Percentiles rank a stretch among this genome's conserved stretches.
Evolutionary conservation across 2,329 filamentous ascomycete species (phyloP).

Genomic region (Trematosphaeria pertusa): DNA sequence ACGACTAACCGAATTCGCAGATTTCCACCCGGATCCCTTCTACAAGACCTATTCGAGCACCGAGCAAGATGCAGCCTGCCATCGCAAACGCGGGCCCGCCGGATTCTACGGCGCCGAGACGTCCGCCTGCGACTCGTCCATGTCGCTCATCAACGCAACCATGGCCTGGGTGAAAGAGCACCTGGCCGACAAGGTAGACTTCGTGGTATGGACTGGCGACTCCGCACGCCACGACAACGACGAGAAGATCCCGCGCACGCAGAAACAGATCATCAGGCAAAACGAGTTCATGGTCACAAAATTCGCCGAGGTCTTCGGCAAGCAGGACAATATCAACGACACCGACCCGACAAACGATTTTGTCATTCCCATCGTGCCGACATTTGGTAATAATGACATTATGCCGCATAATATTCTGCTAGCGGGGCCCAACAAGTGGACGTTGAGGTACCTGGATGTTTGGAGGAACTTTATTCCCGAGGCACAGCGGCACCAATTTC

Average conservation of each 20-base stretch:
- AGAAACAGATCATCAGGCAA: conserved; percentile 75
- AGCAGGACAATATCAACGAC: conserved; percentile 42
- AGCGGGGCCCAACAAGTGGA: conserved; percentile 85
- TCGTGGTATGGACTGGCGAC: conserved; percentile 92
- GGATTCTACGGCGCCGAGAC: conserved; percentile 85
- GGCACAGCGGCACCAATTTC: conserved; percentile 87
- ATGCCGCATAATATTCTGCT: conserved; percentile 94
- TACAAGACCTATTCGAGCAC: conserved; percentile 83
- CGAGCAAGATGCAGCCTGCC: conserved; percentile 73
- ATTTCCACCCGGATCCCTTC: conserved; percentile 89
- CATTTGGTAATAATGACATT: conserved; percentile 96
- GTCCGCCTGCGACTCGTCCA: conserved; percentile 86
- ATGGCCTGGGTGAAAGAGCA: conserved; percentile 86
- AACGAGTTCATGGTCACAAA: conserved; percentile 79
- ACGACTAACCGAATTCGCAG: conserved; percentile 54
- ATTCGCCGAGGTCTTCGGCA: conserved; percentile 76
- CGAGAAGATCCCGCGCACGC: conserved; percentile 76
- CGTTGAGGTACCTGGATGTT: conserved; percentile 75
- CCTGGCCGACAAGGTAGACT: conserved; percentile 80
- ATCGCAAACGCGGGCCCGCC: conserved; percentile 76
- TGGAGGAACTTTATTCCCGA: conserved; percentile 92
- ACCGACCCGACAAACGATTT: conserved; percentile 64
- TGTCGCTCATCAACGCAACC: conserved; percentile 82
- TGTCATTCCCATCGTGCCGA: conserved; percentile 82
- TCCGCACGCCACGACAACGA: conserved; percentile 90